phyloP scores from a whole-genome alignment of 176 grass and related monocot species.

The Oryza coarctata region DNA sequence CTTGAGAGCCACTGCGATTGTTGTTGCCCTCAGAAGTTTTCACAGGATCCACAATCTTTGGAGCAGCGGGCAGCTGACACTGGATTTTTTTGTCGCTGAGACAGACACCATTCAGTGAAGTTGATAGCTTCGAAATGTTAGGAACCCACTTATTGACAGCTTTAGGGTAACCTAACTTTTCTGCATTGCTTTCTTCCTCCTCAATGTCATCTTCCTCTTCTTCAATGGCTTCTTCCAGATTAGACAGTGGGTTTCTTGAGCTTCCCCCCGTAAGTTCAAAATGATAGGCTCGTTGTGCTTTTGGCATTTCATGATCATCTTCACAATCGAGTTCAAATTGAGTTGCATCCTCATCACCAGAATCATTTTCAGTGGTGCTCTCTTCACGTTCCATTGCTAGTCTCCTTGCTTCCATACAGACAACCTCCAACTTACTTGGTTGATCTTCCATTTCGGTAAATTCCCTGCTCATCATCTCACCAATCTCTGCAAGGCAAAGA shows the following conservation, averaged over 20 bases:
- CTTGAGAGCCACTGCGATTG: constrained; percentile 26
- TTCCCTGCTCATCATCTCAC: constrained; percentile 91
- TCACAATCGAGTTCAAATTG: constrained; percentile 81
- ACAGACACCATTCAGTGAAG: constrained; percentile 56
- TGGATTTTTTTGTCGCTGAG: constrained; percentile 67
- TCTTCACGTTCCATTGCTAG: constrained; percentile 59
- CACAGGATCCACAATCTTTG: constrained; percentile 8
- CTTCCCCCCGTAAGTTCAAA: constrained; percentile 49
- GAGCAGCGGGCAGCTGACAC: constrained; percentile 32
- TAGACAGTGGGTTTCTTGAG: constrained; percentile 55
- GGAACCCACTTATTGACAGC: constrained; percentile 47
- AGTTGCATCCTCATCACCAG: constrained; percentile 47
- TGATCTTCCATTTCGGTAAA: constrained; percentile 66
- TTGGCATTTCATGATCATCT: constrained; percentile 42
- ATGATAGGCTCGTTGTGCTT: constrained; percentile 32
- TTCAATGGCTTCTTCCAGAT: constrained; percentile 59
- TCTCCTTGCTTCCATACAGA: constrained; percentile 81
- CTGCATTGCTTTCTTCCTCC: constrained; percentile 51
- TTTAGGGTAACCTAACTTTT: constrained; percentile 37
- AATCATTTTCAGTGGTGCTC: constrained; percentile 46
- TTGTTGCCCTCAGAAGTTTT: constrained; percentile 34
- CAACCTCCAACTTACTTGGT: constrained; percentile 78
- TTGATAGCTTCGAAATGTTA: constrained; percentile 68
- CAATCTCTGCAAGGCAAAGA: constrained; percentile 80
- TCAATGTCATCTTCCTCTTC: constrained; percentile 61